Percentiles rank a stretch among this genome's conserved stretches.
Evolutionary conservation across 352 stramenopile species (phyloP).

Genomic region (Phytophthora rubi): DNA sequence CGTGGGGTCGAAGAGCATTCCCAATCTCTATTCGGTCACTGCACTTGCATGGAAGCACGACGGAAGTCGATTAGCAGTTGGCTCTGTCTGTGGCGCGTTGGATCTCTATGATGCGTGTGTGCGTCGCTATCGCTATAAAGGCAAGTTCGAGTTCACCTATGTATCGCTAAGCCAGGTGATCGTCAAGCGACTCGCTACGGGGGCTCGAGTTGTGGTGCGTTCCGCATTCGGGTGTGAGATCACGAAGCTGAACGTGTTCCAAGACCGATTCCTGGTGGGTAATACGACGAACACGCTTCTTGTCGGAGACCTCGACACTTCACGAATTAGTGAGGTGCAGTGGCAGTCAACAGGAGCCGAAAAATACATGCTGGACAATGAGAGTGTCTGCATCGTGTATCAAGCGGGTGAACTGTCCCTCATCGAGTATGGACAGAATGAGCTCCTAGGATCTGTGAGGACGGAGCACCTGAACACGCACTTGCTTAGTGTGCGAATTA

Average conservation of each 20-base stretch:
- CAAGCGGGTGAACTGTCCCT: slow-evolving; percentile 92
- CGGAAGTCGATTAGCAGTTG: slow-evolving; percentile 89
- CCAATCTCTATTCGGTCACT: slow-evolving; percentile 94
- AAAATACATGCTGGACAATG: slow-evolving; percentile 97
- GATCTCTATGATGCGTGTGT: slow-evolving; percentile 95
- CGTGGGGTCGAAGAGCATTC: slow-evolving; percentile 82
- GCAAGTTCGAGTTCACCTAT: slow-evolving; percentile 96
- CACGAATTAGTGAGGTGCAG: slow-evolving; percentile 92
- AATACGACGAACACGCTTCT: slow-evolving; percentile 94
- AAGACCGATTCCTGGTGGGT: slow-evolving; percentile 91
- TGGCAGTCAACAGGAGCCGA: slow-evolving; percentile 89
- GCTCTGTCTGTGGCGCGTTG: slow-evolving; percentile 90
- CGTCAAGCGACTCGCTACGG: slow-evolving; percentile 90
- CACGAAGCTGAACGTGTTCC: slow-evolving; percentile 95
- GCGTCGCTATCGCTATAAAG: slow-evolving; percentile 92
- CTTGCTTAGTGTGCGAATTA: slow-evolving; percentile 93
- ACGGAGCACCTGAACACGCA: slow-evolving; percentile 93
- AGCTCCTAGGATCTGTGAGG: slow-evolving; percentile 90
- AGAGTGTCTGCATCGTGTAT: slow-evolving; percentile 91
- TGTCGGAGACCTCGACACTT: slow-evolving; percentile 90
- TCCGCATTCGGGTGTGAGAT: slow-evolving; percentile 94
- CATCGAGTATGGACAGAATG: slow-evolving; percentile 95
- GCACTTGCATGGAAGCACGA: slow-evolving; percentile 93
- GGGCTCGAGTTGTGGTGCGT: slow-evolving; percentile 87
- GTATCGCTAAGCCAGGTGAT: slow-evolving; percentile 94